phyloP scores from a whole-genome alignment of 306 rosid genomes.

The Vigna reflexopilosa region DNA sequence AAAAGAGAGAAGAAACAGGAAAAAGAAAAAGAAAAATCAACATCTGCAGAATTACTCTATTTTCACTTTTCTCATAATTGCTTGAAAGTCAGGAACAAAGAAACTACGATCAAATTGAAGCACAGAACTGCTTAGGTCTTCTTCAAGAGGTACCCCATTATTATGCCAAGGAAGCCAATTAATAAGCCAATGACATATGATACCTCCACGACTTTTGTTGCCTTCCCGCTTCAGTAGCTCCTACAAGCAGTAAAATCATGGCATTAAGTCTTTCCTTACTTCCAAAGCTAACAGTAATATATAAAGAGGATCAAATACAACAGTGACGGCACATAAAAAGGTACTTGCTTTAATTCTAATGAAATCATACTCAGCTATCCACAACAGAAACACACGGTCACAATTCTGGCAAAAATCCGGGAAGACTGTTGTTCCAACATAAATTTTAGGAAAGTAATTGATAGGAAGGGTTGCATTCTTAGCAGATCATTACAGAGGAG shows the following conservation, averaged over 20 bases:
- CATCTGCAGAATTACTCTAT: slow-evolving; percentile 52
- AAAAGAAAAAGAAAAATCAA: slow-evolving; percentile 45
- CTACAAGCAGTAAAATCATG: slow-evolving; percentile 55
- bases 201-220: slow-evolving; percentile 66
- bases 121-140: slow-evolving; percentile 50
- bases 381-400: slow-evolving; percentile 5
- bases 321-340: slow-evolving; percentile 6
- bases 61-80: slow-evolving; percentile 55
- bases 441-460: slow-evolving; percentile 5
- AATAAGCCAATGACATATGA: slow-evolving; percentile 64
- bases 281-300: slow-evolving; percentile 11
- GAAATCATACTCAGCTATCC: slow-evolving; percentile 14
- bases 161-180: slow-evolving; percentile 71
- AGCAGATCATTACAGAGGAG: neutral
- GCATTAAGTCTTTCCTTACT: slow-evolving; percentile 8
- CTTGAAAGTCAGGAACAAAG: slow-evolving; percentile 54
- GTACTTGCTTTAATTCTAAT: slow-evolving; percentile 16
- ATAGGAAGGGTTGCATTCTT: neutral
- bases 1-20: slow-evolving; percentile 19
- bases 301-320: neutral
- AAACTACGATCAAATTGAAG: slow-evolving; percentile 44
- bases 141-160: slow-evolving; percentile 82
- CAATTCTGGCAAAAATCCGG: neutral
- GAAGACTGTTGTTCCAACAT: slow-evolving; percentile 17
- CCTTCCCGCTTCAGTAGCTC: slow-evolving; percentile 79